phyloP scores from a whole-genome alignment of 345 rosid species.

The Odontarrhena argentea region DNA sequence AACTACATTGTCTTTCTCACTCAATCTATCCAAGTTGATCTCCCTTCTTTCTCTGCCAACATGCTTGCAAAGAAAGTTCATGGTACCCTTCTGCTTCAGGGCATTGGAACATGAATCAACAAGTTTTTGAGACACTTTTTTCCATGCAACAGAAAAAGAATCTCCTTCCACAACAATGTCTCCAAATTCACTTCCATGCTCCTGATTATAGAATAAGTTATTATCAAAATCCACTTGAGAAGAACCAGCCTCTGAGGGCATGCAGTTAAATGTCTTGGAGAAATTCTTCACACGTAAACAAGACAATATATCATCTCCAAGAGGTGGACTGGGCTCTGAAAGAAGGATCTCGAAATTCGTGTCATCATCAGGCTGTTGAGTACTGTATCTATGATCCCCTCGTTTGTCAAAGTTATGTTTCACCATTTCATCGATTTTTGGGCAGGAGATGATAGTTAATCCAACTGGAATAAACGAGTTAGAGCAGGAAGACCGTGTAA shows the following conservation, averaged over 20 bases:
- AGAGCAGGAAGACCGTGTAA: slow-evolving; percentile 82
- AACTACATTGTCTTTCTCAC: slow-evolving; percentile 42
- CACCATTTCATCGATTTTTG: slow-evolving; percentile 41
- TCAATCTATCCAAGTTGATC: slow-evolving; percentile 45
- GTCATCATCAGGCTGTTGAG: slow-evolving; percentile 52
- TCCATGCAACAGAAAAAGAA: slow-evolving; percentile 83
- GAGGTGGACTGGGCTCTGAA: slow-evolving; percentile 66
- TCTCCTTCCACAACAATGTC: slow-evolving; percentile 73
- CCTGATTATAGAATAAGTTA: slow-evolving; percentile 32
- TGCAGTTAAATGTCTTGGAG: slow-evolving; percentile 34
- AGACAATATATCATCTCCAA: slow-evolving; percentile 58
- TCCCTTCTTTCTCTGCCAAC: slow-evolving; percentile 46
- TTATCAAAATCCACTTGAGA: slow-evolving; percentile 37
- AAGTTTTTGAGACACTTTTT: slow-evolving; percentile 59
- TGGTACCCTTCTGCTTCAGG: slow-evolving; percentile 45
- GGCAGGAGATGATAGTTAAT: slow-evolving; percentile 57
- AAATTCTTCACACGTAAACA: slow-evolving; percentile 50
- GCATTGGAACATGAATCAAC: slow-evolving; percentile 57
- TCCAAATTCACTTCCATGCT: slow-evolving; percentile 60
- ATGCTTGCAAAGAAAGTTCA: slow-evolving; percentile 72
- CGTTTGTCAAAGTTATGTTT: slow-evolving; percentile 44
- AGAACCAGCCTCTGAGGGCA: slow-evolving; percentile 43
- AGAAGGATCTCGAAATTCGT: slow-evolving; percentile 61
- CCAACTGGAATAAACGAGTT: slow-evolving; percentile 57
- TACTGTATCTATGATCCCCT: slow-evolving; percentile 30